Conservation (phyloP, 768 basidiomycete genomes). For the Tylopilus sp. region DNA sequence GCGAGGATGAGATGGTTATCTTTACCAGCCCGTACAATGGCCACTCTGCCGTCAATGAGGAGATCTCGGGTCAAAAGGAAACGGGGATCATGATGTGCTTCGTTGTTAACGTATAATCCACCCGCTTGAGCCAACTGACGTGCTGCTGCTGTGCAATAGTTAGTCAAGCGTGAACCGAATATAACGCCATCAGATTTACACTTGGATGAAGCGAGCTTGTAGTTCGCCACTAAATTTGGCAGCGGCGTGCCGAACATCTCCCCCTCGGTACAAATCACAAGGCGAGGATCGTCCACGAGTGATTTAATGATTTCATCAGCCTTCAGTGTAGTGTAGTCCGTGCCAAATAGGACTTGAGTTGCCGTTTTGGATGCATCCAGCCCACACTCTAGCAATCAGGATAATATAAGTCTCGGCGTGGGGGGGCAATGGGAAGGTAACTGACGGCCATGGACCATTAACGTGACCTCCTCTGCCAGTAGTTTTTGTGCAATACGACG, state of each 20-base stretch:
- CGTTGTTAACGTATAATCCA: conserved; percentile 73
- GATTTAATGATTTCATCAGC: conserved; percentile 57
- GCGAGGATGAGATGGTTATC: conserved; percentile 62
- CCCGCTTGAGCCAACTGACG: conserved; percentile 56
- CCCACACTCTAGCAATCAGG: conserved; percentile 32
- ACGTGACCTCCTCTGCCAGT: conserved; percentile 57
- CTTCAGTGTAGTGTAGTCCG: conserved; percentile 39
- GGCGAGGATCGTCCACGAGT: conserved; percentile 61
- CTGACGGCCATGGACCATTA: conserved; percentile 57
- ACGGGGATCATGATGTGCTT: conserved; percentile 47
- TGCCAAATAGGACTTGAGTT: conserved; percentile 44
- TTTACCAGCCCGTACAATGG: conserved; percentile 71
- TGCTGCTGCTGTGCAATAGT: conserved; percentile 53
- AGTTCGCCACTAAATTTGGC: conserved; percentile 55
- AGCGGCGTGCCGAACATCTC: conserved; percentile 55
- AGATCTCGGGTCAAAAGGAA: conserved; percentile 39
- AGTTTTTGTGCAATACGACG: conserved; percentile 45
- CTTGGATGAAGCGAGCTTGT: conserved; percentile 59
- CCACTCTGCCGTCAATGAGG: conserved; percentile 60
- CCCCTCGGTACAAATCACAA: conserved; percentile 47
- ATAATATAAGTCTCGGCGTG: conserved; percentile 1
- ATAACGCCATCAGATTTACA: conserved; percentile 41
- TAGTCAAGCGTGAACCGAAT: neutral
- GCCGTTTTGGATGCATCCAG: conserved; percentile 41
- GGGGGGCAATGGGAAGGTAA: neutral